Evolutionary conservation across 345 rosid species (phyloP), one percentile per base, ranked within the genome.

Genomic region (Pseudoturritis turrita): DNA sequence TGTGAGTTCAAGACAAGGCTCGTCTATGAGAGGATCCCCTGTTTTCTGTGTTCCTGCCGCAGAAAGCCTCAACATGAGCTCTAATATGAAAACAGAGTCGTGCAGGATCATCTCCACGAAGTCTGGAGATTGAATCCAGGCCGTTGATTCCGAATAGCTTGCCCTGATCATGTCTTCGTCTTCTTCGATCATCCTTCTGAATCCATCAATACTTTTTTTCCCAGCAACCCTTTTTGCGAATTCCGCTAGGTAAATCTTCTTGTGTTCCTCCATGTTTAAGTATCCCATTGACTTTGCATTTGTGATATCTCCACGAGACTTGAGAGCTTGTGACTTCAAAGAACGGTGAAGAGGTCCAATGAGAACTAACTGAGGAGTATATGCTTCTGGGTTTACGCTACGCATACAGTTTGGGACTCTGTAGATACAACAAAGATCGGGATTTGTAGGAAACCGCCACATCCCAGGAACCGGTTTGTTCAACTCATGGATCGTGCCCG

Each of bases 51-150:
- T 0, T 22, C 40, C 40, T 9, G 3, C 5, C 0, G 6, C 0
- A 1, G 0, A 4, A 26, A 2, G 0, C 66, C 71, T 64, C 21
- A 64, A 17, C 7, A 66, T 4, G 47, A 58, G 6, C 68, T 74
- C 73, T n/a, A 66, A 0, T 39, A 74, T 66, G 37, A 65, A 74
- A 58, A 74, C 78, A 21, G 73, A 74, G 46, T 74, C 78, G 19
- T 58, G 62, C 1, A 74, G 11, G 28, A 74, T 66, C 62, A 74
- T 59, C 3, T 74, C 68, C 15, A 74, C 78, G 10, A 74, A 66
- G 7, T 66, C 18, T 39, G 1, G 29, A n/a, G 78, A 58, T 35
- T 11, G 0, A 49, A 74, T 74, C 73, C 68, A 66, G 0, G 55
- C 37, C 21, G 73, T 74, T 49, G 73, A 66, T 66, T 74, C 78